phyloP scores from a whole-genome alignment of 768 basidiomycete genomes.

The Kwoniella heveanensis region DNA sequence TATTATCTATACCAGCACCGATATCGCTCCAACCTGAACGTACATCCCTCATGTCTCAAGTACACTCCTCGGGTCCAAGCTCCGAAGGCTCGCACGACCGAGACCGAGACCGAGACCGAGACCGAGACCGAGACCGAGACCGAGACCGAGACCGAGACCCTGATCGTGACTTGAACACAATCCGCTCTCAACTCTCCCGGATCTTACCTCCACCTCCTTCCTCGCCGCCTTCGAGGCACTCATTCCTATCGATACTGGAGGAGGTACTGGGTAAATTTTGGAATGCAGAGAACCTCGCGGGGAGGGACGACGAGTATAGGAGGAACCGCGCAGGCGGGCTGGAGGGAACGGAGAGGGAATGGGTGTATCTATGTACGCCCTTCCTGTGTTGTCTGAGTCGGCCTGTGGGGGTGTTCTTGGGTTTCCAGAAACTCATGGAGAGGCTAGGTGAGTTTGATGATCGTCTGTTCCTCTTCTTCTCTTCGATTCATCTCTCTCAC shows the following conservation, averaged over 20 bases:
- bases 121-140: neutral
- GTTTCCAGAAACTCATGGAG: constrained; percentile 44
- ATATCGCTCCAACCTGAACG: neutral
- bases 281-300: constrained; percentile 23
- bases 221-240: constrained; percentile 36
- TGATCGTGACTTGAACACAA: constrained; percentile 11
- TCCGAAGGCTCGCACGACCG: neutral
- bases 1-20: neutral
- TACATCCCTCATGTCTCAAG: neutral
- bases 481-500: neutral
- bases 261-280: constrained; percentile 49
- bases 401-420: constrained; percentile 43
- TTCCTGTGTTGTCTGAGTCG: constrained; percentile 44
- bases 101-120: too few relatives aligned
- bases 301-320: constrained; percentile 29
- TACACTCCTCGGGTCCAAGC: neutral
- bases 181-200: constrained; percentile 34
- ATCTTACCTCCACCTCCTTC: constrained; percentile 45
- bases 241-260: constrained; percentile 36
- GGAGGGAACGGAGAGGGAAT: constrained; percentile 30
- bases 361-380: constrained; percentile 47
- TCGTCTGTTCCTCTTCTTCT: neutral
- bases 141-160: neutral
- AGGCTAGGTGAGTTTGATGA: constrained; percentile 37
- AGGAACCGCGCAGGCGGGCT: constrained; percentile 6